phyloP scores from a whole-genome alignment of 768 basidiomycete genomes.

The Leccinum rimulosum region DNA sequence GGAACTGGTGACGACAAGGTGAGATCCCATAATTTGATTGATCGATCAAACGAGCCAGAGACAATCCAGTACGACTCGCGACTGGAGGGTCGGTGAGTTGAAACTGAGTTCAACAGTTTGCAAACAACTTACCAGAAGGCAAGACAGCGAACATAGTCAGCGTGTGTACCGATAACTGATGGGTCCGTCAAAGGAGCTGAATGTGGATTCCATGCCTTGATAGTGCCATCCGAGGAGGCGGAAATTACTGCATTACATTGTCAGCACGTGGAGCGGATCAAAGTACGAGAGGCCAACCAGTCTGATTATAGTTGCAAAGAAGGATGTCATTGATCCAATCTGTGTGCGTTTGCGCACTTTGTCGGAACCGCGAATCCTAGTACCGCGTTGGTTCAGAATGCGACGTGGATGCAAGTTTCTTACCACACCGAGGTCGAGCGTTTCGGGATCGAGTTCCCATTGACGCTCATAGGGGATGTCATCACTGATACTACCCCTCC shows the following conservation, averaged over 20 bases:
- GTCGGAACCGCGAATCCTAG: constrained; percentile 70
- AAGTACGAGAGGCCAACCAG: constrained; percentile 44
- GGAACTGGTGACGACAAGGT: constrained; percentile 38
- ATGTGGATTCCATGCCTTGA: constrained; percentile 94
- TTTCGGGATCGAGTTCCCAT: constrained; percentile 75
- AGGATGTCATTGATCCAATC: constrained; percentile 98
- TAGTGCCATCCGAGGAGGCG: constrained; percentile 92
- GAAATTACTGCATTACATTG: constrained; percentile 62
- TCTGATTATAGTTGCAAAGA: constrained; percentile 90
- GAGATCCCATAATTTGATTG: constrained; percentile 94
- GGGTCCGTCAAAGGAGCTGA: constrained; percentile 57
- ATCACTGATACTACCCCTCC: constrained; percentile 28
- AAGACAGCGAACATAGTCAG: constrained; percentile 85
- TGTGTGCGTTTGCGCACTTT: constrained; percentile 83
- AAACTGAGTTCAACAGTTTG: constrained; percentile 5
- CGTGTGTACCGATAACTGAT: constrained; percentile 65
- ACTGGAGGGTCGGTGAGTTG: constrained; percentile 36
- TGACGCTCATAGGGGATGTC: constrained; percentile 62
- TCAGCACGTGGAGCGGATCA: constrained; percentile 7
- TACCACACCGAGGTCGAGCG: constrained; percentile 49
- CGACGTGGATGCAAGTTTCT: constrained; percentile 21
- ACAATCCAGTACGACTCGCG: constrained; percentile 85
- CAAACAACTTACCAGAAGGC: constrained; percentile 52
- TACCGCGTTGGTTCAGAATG: constrained; percentile 11
- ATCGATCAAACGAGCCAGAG: constrained; percentile 92